Evolutionary conservation across 768 basidiomycete genomes (phyloP), one percentile per base, ranked within the genome.

Genomic region (Podaxis sp.): DNA sequence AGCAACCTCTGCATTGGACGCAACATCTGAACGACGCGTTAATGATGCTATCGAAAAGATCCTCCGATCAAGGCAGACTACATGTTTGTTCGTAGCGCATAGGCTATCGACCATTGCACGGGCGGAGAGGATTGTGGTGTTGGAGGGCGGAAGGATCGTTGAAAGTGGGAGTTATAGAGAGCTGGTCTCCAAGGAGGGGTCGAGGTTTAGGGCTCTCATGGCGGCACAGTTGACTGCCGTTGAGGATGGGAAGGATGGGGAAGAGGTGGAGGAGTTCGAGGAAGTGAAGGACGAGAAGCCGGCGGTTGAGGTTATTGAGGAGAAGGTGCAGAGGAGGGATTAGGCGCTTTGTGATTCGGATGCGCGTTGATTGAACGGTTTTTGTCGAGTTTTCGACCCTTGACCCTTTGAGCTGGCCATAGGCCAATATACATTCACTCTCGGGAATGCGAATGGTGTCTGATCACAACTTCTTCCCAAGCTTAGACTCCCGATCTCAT

Each of bases 11-110:
- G 89, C 95, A 13, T 74, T 96, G 61, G 95, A 96, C 71, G 95
- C 95, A 12, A 86, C 92, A 1, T 93, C 92, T 11, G 95, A 96
- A 73, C 87, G 91, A 67, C 82, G 90, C 63, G 91, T 95, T 39
- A 95, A 97, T 70, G 88, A 94, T 67, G 95, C 95, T 3, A 89
- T 97, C 52, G 93, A 94, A 71, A 90, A 89, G 71, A 95, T 96
- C 64, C 78, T 97, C 52, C 82, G 84, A 58, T 86, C 86, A 49
- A 78, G 89, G 51, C 84, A 90, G 65, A 95, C 93, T 38, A 96
- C 94, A 2, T 95, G 94, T 68, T 72, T 95, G 26, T 89, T 96
- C 60, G 93, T 96, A 19, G 95, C 95, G 0, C 95, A 97, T 75
- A 81, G 95, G 55, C 72, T 97, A 59, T 94, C 92, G 24, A 95